Conservation (phyloP, 192 early-diverging fungal species). For the Geosiphon pyriformis region DNA sequence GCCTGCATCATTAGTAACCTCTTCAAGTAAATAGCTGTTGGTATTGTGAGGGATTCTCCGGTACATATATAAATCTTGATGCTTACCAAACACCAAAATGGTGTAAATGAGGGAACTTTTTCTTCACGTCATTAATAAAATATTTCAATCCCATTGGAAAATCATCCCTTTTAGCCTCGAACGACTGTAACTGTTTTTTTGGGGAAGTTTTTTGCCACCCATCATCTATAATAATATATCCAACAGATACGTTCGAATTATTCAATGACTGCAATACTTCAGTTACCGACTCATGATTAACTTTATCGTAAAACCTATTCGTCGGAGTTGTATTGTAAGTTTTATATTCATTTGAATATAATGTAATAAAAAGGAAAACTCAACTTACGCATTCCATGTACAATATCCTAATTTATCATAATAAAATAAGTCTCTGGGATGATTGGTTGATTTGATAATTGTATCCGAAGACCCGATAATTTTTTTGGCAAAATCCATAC, state of each 20-base stretch:
- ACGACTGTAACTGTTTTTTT: slow-evolving; percentile 29
- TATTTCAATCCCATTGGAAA: slow-evolving; percentile 43
- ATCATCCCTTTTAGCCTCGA: slow-evolving; percentile 32
- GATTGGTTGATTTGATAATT: neutral
- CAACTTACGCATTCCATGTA: slow-evolving; percentile 20
- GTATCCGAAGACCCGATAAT: neutral
- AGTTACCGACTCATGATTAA: slow-evolving; percentile 4
- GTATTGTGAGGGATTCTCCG: no score
- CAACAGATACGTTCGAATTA: slow-evolving; percentile 15
- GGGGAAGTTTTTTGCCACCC: slow-evolving; percentile 41
- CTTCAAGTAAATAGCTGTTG: no score
- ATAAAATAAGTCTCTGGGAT: neutral
- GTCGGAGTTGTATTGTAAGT: neutral
- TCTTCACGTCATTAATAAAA: slow-evolving; percentile 21
- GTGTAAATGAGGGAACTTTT: slow-evolving; percentile 27
- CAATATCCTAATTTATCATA: slow-evolving; percentile 23
- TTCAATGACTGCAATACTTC: slow-evolving; percentile 14
- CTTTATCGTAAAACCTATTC: slow-evolving; percentile 17
- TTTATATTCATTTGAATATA: no score
- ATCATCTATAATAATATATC: slow-evolving; percentile 46
- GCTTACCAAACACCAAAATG: slow-evolving; percentile 51
- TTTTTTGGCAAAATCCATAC: neutral
- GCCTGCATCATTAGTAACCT: slow-evolving; percentile 10
- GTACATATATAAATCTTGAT: no score
- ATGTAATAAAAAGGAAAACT: neutral